Base-by-base conservation (phyloP, 768 basidiomycete genomes). In the Leccinum uliginosum region DNA sequence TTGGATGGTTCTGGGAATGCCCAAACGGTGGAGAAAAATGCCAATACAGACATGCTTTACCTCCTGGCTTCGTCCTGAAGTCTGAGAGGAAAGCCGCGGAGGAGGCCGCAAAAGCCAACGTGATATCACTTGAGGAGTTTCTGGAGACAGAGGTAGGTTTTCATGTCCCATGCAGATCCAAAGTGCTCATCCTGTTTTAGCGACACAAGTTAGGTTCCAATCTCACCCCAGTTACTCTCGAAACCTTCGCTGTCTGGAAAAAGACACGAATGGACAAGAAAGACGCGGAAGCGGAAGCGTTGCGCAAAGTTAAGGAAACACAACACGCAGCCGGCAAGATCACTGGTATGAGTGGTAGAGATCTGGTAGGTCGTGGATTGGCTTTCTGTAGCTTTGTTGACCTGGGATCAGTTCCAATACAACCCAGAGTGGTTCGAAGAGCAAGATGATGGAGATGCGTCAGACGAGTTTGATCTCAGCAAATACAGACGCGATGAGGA, bases 1-100 rank as follows among this genome's bases (percentile, higher is more conserved):
- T 90, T 65, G 92, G 93, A 26, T 95, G 93, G 93, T 96, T 96
- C 78, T 96, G 93, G 93, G 87, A 91, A 72, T 92, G 91, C 73
- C 92, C 92, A 8, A 92, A 69, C 27, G 67, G 89, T 60, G 90
- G 92, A 58, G 87, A 91, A 27, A 79, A 79, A 49, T 98, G 95
- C 76, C 90, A 92, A 73, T 97, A 97, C 75, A 83, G 93, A 55
- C 96, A 98, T 69, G 96, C 96, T 0, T 78, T 98, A 12, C 96
- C 96, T 9, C 92, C 96, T 32, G 96, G 96, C 4, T 98, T 97
- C 72, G 88, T 97, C 23, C 83, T 98, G 64, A 97, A 90, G 72
- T 91, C 92, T 3, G 93, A 98, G 74, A 87, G 79, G 75, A 98
- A 98, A 74, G 92, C 92, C 4, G 76, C 83, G 38, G 94, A 93